phyloP scores from a whole-genome alignment of 441 rosid species.

The Arabidopsis lyrata region DNA sequence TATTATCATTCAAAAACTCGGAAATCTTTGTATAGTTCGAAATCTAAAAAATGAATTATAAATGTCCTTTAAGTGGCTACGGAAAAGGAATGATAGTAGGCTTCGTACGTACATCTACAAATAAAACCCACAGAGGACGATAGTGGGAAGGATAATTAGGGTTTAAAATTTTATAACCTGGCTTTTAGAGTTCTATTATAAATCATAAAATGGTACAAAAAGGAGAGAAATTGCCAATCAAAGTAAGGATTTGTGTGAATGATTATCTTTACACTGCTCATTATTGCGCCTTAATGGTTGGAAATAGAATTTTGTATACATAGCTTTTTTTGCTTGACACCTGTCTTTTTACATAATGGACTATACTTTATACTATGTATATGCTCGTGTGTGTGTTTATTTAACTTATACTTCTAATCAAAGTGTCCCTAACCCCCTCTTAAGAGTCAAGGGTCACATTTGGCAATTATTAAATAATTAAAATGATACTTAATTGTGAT shows the following conservation, averaged over 20 bases:
- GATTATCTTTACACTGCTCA: constrained; percentile 41
- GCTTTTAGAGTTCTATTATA: constrained; percentile 10
- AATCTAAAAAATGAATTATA: not conserved
- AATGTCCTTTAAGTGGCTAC: constrained; percentile 16
- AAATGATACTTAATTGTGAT: not conserved
- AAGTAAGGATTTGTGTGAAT: constrained; percentile 40
- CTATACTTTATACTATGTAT: constrained; percentile 21
- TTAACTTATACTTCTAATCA: not conserved
- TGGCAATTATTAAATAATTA: not conserved
- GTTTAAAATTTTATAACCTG: constrained; percentile 6
- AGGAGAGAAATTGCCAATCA: constrained; percentile 33
- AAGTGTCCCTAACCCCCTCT: constrained; percentile 31
- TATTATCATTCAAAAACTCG: not conserved
- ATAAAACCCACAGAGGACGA: constrained; percentile 4
- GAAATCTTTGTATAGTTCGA: not conserved
- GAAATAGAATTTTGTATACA: constrained; percentile 36
- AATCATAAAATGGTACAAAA: constrained; percentile 23
- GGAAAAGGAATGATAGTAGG: constrained; percentile 29
- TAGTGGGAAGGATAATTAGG: constrained; percentile 33
- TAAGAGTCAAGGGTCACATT: constrained; percentile 41
- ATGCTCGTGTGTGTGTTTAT: constrained; percentile 33
- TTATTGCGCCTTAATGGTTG: constrained; percentile 45
- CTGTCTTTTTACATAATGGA: constrained; percentile 29
- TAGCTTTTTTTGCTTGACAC: constrained; percentile 46
- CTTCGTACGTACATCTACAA: constrained; percentile 26